Evolutionary conservation across 169 alveolate species (phyloP), one percentile per base, ranked within the genome.

Genomic region (Cryptosporidium canis): DNA sequence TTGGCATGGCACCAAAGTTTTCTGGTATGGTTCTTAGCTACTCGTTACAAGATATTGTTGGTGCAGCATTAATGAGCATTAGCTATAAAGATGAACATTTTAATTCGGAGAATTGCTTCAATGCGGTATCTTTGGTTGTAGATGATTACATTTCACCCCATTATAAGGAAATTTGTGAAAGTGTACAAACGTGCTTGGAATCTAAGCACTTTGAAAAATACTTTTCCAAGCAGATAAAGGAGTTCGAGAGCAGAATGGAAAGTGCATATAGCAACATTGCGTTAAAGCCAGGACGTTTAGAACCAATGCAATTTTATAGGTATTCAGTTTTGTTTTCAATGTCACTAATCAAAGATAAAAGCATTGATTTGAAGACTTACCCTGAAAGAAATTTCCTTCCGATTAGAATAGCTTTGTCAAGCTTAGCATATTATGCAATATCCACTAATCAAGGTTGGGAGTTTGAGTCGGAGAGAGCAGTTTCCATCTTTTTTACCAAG

Each of bases 71-170:
- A 63, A 61, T 33, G 64, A 77, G 66, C 44, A 41, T 77, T 44
- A 31, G 72, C n/a, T 77, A 77, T 35, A 56, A 53, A 27, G 72
- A 77, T 58, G 87, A 77, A 11, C 41, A 3, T 16, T 77, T 77
- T 61, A 24, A 16, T 4, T 3, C 58, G 21, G 87, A 77, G n/a
- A 77, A 77, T n/a, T 77, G 87, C 41, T 61, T 44, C 16, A 9
- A 56, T 55, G 51, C 87, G 8, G 77, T 77, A 27, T 77, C 87
- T 21, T 4, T 77, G 12, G 61, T 77, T 24, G 44, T 39, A 14
- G 87, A 77, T 58, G 87, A 77, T 27, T 27, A 39, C 1, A 37
- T 77, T 18, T 77, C 87, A 8, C 77, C 87, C 1, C n/a, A 77
- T 12, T 77, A 77, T 39, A 12, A 1, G 44, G 65, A 77, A 8